phyloP scores from a whole-genome alignment of 1,284 basidiomycete genomes.

The Meira nashicola region DNA sequence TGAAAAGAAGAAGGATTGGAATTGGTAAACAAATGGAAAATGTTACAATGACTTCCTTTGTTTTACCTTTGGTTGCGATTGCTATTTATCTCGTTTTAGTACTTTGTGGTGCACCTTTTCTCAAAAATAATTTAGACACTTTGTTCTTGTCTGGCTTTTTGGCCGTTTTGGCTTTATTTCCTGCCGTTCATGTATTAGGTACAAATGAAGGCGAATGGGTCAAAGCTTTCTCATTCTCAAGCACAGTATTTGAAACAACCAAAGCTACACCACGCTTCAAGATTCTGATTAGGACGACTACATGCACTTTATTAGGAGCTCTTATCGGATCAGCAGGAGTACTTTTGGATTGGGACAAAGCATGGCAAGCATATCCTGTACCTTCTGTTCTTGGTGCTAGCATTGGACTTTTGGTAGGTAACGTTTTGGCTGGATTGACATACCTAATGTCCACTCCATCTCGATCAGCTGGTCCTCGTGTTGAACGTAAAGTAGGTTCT shows the following conservation, averaged over 20 bases:
- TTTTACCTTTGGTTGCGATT: neutral
- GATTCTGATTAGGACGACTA: neutral
- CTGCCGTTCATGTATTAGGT: slow-evolving; percentile 1
- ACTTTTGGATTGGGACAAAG: slow-evolving; percentile 6
- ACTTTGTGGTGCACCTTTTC: slow-evolving; percentile 8
- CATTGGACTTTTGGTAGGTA: slow-evolving; percentile 3
- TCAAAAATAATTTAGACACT: neutral
- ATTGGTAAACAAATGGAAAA: slow-evolving; percentile 10
- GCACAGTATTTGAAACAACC: neutral
- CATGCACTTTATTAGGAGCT: neutral
- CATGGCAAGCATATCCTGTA: slow-evolving; percentile 7
- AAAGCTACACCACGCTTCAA: neutral
- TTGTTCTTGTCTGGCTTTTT: neutral
- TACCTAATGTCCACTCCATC: slow-evolving; percentile 1
- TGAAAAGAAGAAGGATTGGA: slow-evolving; percentile 8
- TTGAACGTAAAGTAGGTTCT: neutral
- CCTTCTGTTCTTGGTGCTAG: slow-evolving; percentile 4
- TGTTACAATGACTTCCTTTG: slow-evolving; percentile 10
- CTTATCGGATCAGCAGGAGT: slow-evolving; percentile 5
- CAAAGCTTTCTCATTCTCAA: neutral
- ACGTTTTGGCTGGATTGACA: neutral
- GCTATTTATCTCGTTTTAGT: neutral
- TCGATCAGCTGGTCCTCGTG: neutral
- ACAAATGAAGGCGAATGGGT: slow-evolving; percentile 6
- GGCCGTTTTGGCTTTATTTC: neutral